Percentiles rank a stretch among this genome's conserved stretches.
Evolutionary conservation across 2,329 filamentous ascomycete species (phyloP).

Genomic region (Aspergillus glaucus): DNA sequence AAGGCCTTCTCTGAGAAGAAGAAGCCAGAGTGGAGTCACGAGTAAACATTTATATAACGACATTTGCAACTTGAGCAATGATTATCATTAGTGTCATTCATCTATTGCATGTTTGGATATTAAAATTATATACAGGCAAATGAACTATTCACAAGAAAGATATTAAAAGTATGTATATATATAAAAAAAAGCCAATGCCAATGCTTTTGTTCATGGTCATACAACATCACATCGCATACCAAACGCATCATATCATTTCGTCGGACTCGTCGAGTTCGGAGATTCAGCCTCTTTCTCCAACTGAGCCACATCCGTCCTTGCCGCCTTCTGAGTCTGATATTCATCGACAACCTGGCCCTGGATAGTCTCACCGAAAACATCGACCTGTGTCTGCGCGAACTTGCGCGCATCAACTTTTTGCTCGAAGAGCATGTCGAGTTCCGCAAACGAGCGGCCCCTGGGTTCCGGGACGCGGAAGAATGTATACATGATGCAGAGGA

Average conservation of each 20-base stretch:
- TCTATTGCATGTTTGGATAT: not conserved
- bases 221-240: not conserved
- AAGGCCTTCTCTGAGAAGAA: constrained; percentile 91
- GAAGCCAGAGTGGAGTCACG: constrained; percentile 83
- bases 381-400: constrained; percentile 55
- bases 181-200: not conserved
- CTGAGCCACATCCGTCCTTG: constrained; percentile 48
- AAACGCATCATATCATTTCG: not conserved
- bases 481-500: constrained; percentile 72
- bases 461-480: constrained; percentile 80
- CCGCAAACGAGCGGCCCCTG: constrained; percentile 71
- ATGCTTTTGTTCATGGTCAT: not conserved
- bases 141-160: not conserved
- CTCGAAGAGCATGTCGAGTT: constrained; percentile 81
- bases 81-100: not conserved
- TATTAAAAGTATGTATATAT: not conserved
- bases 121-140: not conserved
- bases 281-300: constrained; percentile 42
- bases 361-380: constrained; percentile 47
- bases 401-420: constrained; percentile 63
- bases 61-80: not conserved
- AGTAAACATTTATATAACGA: constrained; percentile 42
- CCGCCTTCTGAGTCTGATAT: constrained; percentile 39
- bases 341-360: constrained; percentile 22
- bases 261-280: not conserved